Percentiles rank a stretch among this genome's conserved stretches.
These are phyloP conservation scores for Beauveria sp. DNA, from an alignment of 2,329 filamentous ascomycete genomes.

Conservation along the genomic window DNA sequence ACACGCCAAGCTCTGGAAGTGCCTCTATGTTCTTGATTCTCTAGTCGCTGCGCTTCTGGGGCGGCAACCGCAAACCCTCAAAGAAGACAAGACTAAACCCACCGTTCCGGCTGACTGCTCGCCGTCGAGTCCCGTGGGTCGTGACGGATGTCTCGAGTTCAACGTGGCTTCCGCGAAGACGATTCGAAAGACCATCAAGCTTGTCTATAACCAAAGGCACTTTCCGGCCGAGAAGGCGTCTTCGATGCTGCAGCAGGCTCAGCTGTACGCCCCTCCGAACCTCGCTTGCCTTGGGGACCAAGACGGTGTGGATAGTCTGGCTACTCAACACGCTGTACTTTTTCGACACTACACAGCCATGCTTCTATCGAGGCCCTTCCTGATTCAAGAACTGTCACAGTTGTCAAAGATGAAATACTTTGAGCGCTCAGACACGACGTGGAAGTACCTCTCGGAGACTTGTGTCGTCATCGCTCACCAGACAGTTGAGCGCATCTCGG, in stretches of 20 bases:
- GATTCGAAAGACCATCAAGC: not conserved
- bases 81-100: not conserved
- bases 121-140: not conserved
- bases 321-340: not conserved
- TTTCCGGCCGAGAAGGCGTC: not conserved
- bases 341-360: not conserved
- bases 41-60: not conserved
- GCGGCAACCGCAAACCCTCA: not conserved
- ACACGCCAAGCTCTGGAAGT: not conserved
- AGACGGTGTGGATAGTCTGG: not conserved
- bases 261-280: not conserved
- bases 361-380: not conserved
- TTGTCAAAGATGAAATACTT: not conserved
- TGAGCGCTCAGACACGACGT: not conserved
- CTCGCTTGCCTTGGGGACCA: not conserved
- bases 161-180: not conserved
- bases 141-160: not conserved
- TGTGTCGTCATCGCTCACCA: not conserved
- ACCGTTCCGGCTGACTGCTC: not conserved
- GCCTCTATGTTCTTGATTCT: conserved; percentile 2
- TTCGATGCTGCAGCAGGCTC: not conserved
- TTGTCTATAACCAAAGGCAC: not conserved
- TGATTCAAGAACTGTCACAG: not conserved
- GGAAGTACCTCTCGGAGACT: not conserved
- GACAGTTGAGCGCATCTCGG: not conserved